Evolutionary conservation across 2,329 filamentous ascomycete species (phyloP).

Genomic region (Aspergillus pseudoviridinutans): DNA sequence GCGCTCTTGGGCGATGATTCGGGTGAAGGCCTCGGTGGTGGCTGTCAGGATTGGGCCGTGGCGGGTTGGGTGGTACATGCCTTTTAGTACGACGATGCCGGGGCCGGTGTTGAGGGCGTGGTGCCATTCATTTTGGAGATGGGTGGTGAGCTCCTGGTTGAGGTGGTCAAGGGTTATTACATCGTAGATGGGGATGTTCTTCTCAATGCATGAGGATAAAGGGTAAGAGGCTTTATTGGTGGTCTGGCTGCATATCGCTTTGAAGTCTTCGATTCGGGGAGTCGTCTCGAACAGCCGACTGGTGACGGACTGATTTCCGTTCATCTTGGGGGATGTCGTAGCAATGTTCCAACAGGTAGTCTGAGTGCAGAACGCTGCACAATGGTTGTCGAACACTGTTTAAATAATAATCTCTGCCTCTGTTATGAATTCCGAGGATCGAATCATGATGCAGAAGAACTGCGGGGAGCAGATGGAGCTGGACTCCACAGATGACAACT

Average conservation of each 20-base stretch:
- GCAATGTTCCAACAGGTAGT: not conserved
- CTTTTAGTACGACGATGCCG: slow-evolving; percentile 56
- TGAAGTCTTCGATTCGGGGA: slow-evolving; percentile 39
- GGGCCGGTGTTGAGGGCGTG: slow-evolving; percentile 54
- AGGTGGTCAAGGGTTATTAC: slow-evolving; percentile 36
- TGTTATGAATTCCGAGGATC: slow-evolving; percentile 1
- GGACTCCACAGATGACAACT: not conserved
- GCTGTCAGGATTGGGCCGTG: slow-evolving; percentile 37
- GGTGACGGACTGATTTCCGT: not conserved
- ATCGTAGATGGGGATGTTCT: slow-evolving; percentile 57
- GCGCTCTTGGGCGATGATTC: slow-evolving; percentile 48
- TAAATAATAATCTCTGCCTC: not conserved
- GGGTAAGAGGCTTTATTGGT: slow-evolving; percentile 43
- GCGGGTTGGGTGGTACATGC: slow-evolving; percentile 45
- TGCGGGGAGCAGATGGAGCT: not conserved
- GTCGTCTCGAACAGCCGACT: slow-evolving; percentile 21
- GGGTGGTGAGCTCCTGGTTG: slow-evolving; percentile 24
- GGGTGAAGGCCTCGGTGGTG: slow-evolving; percentile 47
- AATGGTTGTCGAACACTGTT: not conserved
- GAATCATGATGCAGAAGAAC: not conserved
- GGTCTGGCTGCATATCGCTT: slow-evolving; percentile 42
- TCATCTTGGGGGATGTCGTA: not conserved
- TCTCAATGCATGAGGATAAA: slow-evolving; percentile 41
- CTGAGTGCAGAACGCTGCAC: not conserved
- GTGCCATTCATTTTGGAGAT: slow-evolving; percentile 59